Conservation (phyloP, 352 stramenopile genomes). For the Elongisporangium undulatum region DNA sequence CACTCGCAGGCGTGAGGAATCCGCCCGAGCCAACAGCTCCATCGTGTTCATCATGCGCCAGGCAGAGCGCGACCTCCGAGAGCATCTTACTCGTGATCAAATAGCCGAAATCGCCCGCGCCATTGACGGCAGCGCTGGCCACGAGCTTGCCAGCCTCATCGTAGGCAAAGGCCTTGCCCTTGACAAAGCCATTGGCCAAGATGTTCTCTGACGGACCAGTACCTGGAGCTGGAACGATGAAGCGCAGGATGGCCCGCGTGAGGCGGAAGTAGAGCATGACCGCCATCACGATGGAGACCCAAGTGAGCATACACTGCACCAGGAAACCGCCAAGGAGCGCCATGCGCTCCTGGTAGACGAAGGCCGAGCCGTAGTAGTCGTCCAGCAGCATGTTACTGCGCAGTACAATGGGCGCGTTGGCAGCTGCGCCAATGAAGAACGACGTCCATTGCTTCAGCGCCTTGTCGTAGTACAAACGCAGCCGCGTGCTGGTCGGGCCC, state of each 20-base stretch:
- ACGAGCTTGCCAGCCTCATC: constrained; percentile 21
- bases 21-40: constrained; percentile 16
- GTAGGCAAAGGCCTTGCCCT: constrained; percentile 37
- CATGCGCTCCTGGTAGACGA: constrained; percentile 51
- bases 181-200: constrained; percentile 64
- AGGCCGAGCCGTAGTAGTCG: constrained; percentile 35
- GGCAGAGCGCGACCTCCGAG: constrained; percentile 31
- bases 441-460: constrained; percentile 36
- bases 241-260: constrained; percentile 49
- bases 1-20: constrained; percentile 36
- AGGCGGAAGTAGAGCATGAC: constrained; percentile 33
- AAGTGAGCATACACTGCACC: constrained; percentile 19
- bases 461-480: constrained; percentile 42
- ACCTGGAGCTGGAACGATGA: constrained; percentile 54
- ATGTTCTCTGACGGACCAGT: constrained; percentile 59
- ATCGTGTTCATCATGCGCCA: constrained; percentile 26
- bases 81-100: constrained; percentile 35
- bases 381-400: constrained; percentile 55
- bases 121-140: constrained; percentile 11
- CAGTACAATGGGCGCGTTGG: constrained; percentile 72
- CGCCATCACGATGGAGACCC: constrained; percentile 19
- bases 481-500: constrained; percentile 11
- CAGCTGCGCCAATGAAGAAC: constrained; percentile 63
- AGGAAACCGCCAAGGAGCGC: constrained; percentile 17
- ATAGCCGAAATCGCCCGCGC: constrained; percentile 32